These are phyloP conservation scores for Metarhizium sp. DNA, from an alignment of 2,329 filamentous ascomycete genomes.

Conservation along the genomic window DNA sequence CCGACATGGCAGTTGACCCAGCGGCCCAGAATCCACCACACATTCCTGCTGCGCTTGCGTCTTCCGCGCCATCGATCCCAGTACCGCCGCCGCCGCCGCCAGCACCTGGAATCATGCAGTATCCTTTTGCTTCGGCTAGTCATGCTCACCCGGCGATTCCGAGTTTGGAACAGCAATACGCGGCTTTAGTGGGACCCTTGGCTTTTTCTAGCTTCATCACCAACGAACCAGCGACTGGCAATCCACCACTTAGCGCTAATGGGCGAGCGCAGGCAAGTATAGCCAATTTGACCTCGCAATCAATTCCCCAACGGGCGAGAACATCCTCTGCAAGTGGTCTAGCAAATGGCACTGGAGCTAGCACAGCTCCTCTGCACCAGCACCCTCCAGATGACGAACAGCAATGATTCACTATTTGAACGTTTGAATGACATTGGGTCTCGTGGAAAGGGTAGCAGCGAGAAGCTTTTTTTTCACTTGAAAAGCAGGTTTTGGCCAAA, in stretches of 20 bases:
- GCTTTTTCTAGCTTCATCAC: conserved; percentile 19
- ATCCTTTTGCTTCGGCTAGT: conserved; percentile 12
- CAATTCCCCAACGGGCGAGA: conserved; percentile 11
- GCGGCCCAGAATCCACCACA: conserved; percentile 16
- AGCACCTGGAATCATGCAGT: conserved; percentile 14
- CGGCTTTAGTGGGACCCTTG: conserved; percentile 12
- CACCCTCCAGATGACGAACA: conserved; percentile 6
- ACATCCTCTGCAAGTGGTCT: background rate
- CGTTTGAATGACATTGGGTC: background rate
- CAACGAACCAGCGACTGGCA: conserved; percentile 14
- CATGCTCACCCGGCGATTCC: conserved; percentile 11
- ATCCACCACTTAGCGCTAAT: conserved; percentile 10
- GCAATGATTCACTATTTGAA: background rate
- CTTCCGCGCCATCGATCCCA: conserved; percentile 15
- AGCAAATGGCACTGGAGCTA: conserved; percentile 18
- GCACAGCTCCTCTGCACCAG: conserved; percentile 27
- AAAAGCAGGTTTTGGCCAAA: too few relatives aligned
- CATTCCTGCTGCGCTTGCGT: conserved; percentile 6
- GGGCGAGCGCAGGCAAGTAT: conserved; percentile 19
- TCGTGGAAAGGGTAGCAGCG: too few relatives aligned
- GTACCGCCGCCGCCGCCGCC: conserved; percentile 19
- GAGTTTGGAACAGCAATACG: conserved; percentile 10
- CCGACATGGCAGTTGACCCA: conserved; percentile 27
- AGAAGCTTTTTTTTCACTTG: too few relatives aligned
- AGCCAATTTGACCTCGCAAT: conserved; percentile 16